Conservation (phyloP, 768 basidiomycete species). For the Pleurotus tuber-regium region DNA sequence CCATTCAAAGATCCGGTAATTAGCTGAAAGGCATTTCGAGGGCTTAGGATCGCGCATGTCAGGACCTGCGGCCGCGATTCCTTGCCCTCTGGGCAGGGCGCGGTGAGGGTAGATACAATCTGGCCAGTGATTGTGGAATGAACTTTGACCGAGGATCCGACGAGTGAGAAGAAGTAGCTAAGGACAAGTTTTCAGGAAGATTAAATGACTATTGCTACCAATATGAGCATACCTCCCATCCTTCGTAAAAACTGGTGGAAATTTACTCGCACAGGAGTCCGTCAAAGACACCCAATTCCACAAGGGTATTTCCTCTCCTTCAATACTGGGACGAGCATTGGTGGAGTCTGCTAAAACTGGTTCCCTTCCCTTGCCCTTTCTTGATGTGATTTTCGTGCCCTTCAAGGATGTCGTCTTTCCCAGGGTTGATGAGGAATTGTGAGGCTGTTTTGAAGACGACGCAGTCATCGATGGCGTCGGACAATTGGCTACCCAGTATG, state of each 20-base stretch:
- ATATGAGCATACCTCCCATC: constrained; percentile 68
- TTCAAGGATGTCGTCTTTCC: constrained; percentile 20
- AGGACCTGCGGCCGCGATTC: constrained; percentile 48
- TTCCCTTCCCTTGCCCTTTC: constrained; percentile 51
- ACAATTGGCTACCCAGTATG: constrained; percentile 22
- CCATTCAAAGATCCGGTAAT: constrained; percentile 85
- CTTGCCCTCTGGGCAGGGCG: constrained; percentile 34
- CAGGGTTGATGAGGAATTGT: constrained; percentile 29
- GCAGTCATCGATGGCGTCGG: constrained; percentile 44
- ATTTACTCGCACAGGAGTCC: constrained; percentile 60
- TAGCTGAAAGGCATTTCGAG: constrained; percentile 86
- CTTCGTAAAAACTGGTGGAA: constrained; percentile 79
- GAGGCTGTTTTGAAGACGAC: constrained; percentile 38
- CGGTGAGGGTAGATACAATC: constrained; percentile 79
- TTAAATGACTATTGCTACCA: too few relatives aligned
- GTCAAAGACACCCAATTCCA: constrained; percentile 76
- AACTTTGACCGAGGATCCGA: constrained; percentile 81
- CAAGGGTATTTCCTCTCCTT: constrained; percentile 27
- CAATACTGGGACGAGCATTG: constrained; percentile 21
- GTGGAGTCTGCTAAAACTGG: constrained; percentile 22
- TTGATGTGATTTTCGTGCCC: constrained; percentile 24
- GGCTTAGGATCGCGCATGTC: constrained; percentile 74
- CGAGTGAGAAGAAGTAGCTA: constrained; percentile 89
- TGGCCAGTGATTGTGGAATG: constrained; percentile 77
- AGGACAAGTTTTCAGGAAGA: not conserved